Base-by-base conservation (phyloP, 495 filamentous ascomycete genomes). In the Penicillium crystallinum region DNA sequence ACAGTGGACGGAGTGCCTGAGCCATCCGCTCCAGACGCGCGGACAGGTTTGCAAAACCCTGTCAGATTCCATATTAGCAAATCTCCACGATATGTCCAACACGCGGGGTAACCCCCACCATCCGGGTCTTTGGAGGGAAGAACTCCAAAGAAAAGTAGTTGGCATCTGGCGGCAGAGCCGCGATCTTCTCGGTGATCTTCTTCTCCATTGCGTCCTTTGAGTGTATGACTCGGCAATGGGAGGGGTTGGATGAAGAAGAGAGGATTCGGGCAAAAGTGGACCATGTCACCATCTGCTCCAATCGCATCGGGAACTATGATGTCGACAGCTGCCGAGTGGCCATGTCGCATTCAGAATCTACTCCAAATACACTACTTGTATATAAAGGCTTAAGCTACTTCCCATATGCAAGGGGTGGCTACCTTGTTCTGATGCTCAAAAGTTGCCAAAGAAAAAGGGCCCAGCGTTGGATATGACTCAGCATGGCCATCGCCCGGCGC, bases 91-190 rank as follows among this genome's bases (percentile, higher is more conserved):
- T 52, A 46, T 56, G 53, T 53, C 58, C 48, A 41, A 27, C 45
- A 27, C 63, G 66, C 63, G 59, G 63, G 57, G 52, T 54, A 48
- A 65, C 68, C 71, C n/a, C 67, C 68, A 86, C 91, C 86, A 92
- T 95, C 50, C 82, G 73, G 19, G 93, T 98, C 73, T 96, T 97
- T 46, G 95, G 95, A 48, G 93, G 93, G 71, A 98, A 97, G 81
- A 98, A 98, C 75, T 98, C 95, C 58, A 97, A 85, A 29, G 95
- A 97, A 73, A 96, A 92, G 77, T 92, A 98, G 61, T 82, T 83
- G 46, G 80, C 79, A 69, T 87, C 82, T 33, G 85, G 79, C 65
- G 89, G 88, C 72, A 98, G 72, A 55, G 90, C 89, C 70, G 88
- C 88, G 62, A 97, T 91, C 80, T 97, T 97, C 77, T 95, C 87